Evolutionary conservation across 225 moss, liverwort and hornwort genomes (phyloP).

Genomic region (Pseudisothecium myosuroides): DNA sequence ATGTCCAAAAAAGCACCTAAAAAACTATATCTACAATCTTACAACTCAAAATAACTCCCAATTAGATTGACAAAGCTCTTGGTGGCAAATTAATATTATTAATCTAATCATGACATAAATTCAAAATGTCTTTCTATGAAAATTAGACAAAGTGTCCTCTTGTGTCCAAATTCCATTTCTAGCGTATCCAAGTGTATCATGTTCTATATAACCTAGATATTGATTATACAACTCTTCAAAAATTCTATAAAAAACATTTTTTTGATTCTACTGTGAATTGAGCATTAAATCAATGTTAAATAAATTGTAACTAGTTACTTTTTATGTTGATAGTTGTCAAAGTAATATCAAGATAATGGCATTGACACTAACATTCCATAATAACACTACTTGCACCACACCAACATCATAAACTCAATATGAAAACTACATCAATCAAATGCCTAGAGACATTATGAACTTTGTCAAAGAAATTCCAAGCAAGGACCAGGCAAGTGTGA

Average conservation of each 20-base stretch:
- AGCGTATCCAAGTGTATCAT: neutral
- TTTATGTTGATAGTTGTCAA: neutral
- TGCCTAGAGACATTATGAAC: neutral
- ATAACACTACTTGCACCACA: neutral
- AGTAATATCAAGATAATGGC: neutral
- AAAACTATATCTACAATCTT: neutral
- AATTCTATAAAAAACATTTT: neutral
- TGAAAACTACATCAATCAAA: neutral
- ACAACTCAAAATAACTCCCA: neutral
- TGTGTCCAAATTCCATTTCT: neutral
- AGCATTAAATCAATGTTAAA: neutral
- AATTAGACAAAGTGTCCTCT: neutral
- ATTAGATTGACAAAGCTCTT: neutral
- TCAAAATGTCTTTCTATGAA: neutral
- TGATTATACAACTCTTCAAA: neutral
- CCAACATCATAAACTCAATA: neutral
- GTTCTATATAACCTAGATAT: neutral
- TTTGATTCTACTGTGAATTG: neutral
- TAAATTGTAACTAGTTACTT: neutral
- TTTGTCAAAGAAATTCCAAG: neutral
- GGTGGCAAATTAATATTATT: neutral
- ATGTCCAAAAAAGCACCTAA: neutral
- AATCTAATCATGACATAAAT: neutral
- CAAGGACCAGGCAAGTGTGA: no score
- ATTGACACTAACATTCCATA: neutral